Evolutionary conservation across 768 basidiomycete species (phyloP), one percentile per base, ranked within the genome.

Genomic region (Phanerochaete sordida): DNA sequence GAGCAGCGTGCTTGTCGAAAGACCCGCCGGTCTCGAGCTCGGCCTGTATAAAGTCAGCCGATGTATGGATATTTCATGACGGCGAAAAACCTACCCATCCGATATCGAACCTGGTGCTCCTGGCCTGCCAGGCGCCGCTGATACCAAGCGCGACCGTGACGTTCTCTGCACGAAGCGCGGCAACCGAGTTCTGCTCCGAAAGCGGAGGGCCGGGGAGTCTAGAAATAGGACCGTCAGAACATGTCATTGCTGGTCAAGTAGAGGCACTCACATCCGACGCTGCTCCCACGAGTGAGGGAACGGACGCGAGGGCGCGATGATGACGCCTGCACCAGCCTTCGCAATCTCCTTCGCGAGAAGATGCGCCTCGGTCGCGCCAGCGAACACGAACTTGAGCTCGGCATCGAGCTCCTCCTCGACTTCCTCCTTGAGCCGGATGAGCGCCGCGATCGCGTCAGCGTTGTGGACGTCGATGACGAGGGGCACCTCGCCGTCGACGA

Each of bases 131-230:
- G 43, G 81, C 81, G 61, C 85, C 84, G 47, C 79, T 72, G 48
- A 86, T 77, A 19, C 88, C 89, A 49, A 93, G 68, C 8, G 84
- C 90, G 31, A 92, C 85, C 5, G 83, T 84, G 16, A 97, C 90
- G 27, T 85, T 86, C 46, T 90, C 82, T 2, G 77, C 76, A 19
- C 87, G 69, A 23, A 98, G 81, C 54, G 78, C 78, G 24, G 82
- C 76, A 44, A 93, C 74, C 0, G 84, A 77, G 56, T 77, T 88
- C 46, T 82, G 64, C 73, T 79, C 76, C 8, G 88, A 82, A 13
- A 93, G 70, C 4, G 93, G 93, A 2, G 87, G 87, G 1, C 92
- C 91, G 26, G 91, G 86, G 52, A 86, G 70, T 66, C 88, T 85
- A 27, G 1, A 1, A 56, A 9, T 0, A 21, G n/a, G 30, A 11